Percentiles rank a stretch among this genome's conserved stretches.
These are phyloP conservation scores for Pyrenophora tritici-repentis DNA, from an alignment of 2,329 filamentous ascomycete species.

Conservation along the genomic window DNA sequence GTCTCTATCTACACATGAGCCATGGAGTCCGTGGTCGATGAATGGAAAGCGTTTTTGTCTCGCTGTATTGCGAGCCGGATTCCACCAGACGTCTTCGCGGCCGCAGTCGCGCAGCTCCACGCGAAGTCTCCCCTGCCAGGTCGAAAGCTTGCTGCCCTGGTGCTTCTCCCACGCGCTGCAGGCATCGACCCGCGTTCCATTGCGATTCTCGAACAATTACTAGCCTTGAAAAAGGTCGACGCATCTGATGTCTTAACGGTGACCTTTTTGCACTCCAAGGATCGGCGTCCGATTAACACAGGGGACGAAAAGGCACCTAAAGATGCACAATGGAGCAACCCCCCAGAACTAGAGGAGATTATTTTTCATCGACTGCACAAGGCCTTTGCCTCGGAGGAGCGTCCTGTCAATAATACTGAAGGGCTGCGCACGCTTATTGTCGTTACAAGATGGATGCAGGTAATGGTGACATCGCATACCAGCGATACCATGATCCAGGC, in stretches of 20 bases:
- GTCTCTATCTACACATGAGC: conserved; percentile 24
- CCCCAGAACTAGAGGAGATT: conserved; percentile 46
- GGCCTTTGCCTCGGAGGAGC: conserved; percentile 40
- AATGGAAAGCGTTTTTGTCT: conserved; percentile 44
- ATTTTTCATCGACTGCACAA: conserved; percentile 46
- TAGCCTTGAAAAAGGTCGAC: conserved; percentile 41
- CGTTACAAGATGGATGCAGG: conserved; percentile 47
- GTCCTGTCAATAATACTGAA: conserved; percentile 39
- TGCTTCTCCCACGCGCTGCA: conserved; percentile 41
- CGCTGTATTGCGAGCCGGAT: conserved; percentile 43
- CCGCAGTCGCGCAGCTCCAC: conserved; percentile 39
- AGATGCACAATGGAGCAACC: conserved; percentile 38
- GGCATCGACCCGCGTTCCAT: conserved; percentile 43
- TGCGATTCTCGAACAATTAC: conserved; percentile 42
- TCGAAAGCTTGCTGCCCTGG: conserved; percentile 41
- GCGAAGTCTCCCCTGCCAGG: conserved; percentile 43
- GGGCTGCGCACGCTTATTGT: conserved; percentile 37
- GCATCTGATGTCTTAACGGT: conserved; percentile 42
- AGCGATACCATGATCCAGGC: conserved; percentile 48
- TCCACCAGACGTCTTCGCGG: conserved; percentile 40
- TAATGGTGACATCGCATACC: conserved; percentile 47
- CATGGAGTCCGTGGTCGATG: conserved; percentile 41
- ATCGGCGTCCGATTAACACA: conserved; percentile 32
- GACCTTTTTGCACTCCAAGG: conserved; percentile 43
- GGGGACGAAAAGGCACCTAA: conserved; percentile 25